Percentiles rank a stretch among this genome's conserved stretches.
Conservation (phyloP, 345 rosid species). For the Aethionema arabicum region DNA sequence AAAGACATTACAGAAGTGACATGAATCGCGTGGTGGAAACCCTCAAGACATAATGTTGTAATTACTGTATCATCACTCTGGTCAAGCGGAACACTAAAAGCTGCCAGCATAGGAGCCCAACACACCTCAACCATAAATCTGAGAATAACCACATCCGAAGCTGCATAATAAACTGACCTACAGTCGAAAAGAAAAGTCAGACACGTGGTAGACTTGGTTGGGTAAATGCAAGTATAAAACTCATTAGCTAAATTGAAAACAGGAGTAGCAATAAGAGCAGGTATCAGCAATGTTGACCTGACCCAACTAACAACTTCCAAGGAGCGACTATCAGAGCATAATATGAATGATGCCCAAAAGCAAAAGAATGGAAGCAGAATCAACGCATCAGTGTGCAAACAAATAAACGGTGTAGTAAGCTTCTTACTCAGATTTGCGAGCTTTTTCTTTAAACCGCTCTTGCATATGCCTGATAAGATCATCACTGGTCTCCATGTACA, state of each 20-base stretch:
- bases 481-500: slow-evolving; percentile 86
- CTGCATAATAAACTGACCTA: slow-evolving; percentile 99
- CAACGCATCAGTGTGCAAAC: slow-evolving; percentile 26
- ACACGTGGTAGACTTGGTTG: slow-evolving; percentile 22
- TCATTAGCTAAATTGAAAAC: not conserved
- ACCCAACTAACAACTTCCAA: slow-evolving; percentile 18
- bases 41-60: slow-evolving; percentile 88
- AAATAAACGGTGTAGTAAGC: slow-evolving; percentile 20
- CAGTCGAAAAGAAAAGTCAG: slow-evolving; percentile 42
- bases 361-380: slow-evolving; percentile 16
- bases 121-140: slow-evolving; percentile 99
- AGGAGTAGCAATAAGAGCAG: slow-evolving; percentile 1
- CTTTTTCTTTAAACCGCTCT: slow-evolving; percentile 96
- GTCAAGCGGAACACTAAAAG: slow-evolving; percentile 99
- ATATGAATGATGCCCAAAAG: slow-evolving; percentile 20
- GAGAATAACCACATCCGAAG: slow-evolving; percentile 94
- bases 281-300: slow-evolving; percentile 9
- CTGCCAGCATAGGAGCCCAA: slow-evolving; percentile 99
- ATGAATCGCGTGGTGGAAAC: slow-evolving; percentile 88
- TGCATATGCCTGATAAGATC: slow-evolving; percentile 97
- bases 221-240: slow-evolving; percentile 1
- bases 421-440: slow-evolving; percentile 97
- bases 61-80: slow-evolving; percentile 93
- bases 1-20: slow-evolving; percentile 98
- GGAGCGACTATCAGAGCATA: slow-evolving; percentile 20